Base-by-base conservation (phyloP, 176 grass and related monocot species). In the Phoenix roebelenii region DNA sequence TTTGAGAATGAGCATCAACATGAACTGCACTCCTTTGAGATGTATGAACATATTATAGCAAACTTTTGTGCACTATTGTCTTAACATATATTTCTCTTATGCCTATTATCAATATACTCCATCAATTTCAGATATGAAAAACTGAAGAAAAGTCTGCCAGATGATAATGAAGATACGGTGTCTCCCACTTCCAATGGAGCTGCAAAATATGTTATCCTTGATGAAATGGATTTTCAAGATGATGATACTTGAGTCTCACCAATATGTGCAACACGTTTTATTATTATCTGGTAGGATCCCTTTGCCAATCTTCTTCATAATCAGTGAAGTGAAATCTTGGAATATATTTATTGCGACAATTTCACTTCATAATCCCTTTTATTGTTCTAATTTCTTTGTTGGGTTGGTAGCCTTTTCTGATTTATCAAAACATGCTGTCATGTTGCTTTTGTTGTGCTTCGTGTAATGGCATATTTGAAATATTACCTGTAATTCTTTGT, bases 161-260 rank as follows among this genome's bases (percentile, higher is more conserved):
- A 48, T 54, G 83, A 88, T 64, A 75, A 76, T 58, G 84, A 77
- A 68, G 80, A 76, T 23, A 4, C 57, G 15, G 61, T 73, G 60
- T 79, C 81, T 73, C 57, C 65, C 49, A 77, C 69, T 23, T 75
- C 73, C 59, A 83, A 80, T 85, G 84, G 64, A 64, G 84, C 74
- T 56, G 62, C 79, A 70, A 98, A 83, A 80, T 98, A 98, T 69
- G 83, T 92, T 63, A 88, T 98, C 81, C 79, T 98, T 58, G 93
- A 98, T 67, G 76, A 91, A 70, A 70, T 85, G 68, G 93, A 98
- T 51, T 15, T 65, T 70, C 68, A 53, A 58, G 44, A 76, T 20
- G 67, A 70, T 59, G 60, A 82, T 50, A 44, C 54, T 18, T 65
- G 61, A 63, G 35, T 86, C 81, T 82, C 59, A 70, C 58, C 26